Percentiles rank a stretch among this genome's conserved stretches.
Conservation (phyloP, 2,329 filamentous ascomycete species). For the Fusarium siculi region DNA sequence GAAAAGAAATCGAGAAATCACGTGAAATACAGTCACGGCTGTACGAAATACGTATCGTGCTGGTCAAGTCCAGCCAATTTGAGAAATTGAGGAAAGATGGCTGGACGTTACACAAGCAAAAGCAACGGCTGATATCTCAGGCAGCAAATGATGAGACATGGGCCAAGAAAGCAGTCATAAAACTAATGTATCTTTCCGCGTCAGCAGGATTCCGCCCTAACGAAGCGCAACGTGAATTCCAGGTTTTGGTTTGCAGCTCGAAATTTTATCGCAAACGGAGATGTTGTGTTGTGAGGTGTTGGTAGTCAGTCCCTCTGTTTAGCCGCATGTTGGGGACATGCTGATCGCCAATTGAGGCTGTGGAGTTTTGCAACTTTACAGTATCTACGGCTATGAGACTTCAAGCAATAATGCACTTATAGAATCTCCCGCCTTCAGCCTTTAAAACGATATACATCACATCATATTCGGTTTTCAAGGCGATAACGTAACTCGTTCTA, state of each 20-base stretch:
- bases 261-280: neutral
- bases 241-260: neutral
- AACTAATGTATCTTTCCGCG: neutral
- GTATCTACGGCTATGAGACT: rapidly evolving
- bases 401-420: rapidly evolving
- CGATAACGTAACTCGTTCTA: rapidly evolving
- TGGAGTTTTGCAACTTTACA: neutral
- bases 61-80: neutral
- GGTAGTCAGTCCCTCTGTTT: neutral
- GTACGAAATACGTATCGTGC: neutral
- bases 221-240: neutral
- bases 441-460: neutral
- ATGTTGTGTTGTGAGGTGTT: neutral
- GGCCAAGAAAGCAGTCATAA: too few species aligned
- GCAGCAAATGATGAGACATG: neutral
- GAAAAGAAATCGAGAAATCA: neutral
- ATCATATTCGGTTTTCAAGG: rapidly evolving
- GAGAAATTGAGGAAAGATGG: neutral
- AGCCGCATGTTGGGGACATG: neutral
- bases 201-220: neutral
- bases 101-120: neutral
- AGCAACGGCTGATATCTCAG: too few species aligned
- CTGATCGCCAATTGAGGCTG: neutral
- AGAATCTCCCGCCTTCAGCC: neutral
- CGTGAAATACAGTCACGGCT: neutral